These are phyloP conservation scores for Alternaria sp. DNA, from an alignment of 2,329 filamentous ascomycete species.

Conservation along the genomic window DNA sequence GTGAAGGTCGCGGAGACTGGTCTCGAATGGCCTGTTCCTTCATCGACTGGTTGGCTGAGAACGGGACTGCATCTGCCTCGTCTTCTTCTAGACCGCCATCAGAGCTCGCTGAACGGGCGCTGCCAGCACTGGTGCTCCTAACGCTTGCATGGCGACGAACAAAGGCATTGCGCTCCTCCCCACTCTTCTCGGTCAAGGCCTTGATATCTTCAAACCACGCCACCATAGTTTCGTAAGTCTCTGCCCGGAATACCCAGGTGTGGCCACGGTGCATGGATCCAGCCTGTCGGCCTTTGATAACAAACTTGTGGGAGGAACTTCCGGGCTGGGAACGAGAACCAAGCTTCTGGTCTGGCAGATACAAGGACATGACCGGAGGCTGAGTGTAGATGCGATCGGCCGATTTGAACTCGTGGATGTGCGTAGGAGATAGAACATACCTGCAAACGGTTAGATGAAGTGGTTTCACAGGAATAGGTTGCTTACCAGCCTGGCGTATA, in stretches of 20 bases:
- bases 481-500: slow-evolving; percentile 93
- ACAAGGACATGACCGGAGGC: slow-evolving; percentile 94
- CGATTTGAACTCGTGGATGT: slow-evolving; percentile 99
- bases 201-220: slow-evolving; percentile 97
- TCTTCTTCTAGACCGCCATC: slow-evolving; percentile 56
- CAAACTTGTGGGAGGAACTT: slow-evolving; percentile 94
- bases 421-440: slow-evolving; percentile 96
- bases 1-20: slow-evolving; percentile 60
- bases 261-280: slow-evolving; percentile 87
- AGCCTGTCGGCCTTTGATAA: slow-evolving; percentile 94
- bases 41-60: slow-evolving; percentile 66
- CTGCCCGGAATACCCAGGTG: slow-evolving; percentile 73
- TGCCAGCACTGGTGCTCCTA: slow-evolving; percentile 75
- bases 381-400: slow-evolving; percentile 84
- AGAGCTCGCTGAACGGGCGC: slow-evolving; percentile 61
- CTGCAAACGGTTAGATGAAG: slow-evolving; percentile 55
- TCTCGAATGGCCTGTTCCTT: slow-evolving; percentile 47
- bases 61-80: slow-evolving; percentile 71
- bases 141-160: slow-evolving; percentile 82
- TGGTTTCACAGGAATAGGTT: background rate
- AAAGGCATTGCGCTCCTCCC: slow-evolving; percentile 87
- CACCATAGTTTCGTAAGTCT: slow-evolving; percentile 90
- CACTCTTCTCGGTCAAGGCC: slow-evolving; percentile 84
- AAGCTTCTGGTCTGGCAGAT: slow-evolving; percentile 92
- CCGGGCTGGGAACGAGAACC: slow-evolving; percentile 86